Base-by-base conservation (phyloP, 1,284 basidiomycete species). In the Fereydounia khargensis region DNA sequence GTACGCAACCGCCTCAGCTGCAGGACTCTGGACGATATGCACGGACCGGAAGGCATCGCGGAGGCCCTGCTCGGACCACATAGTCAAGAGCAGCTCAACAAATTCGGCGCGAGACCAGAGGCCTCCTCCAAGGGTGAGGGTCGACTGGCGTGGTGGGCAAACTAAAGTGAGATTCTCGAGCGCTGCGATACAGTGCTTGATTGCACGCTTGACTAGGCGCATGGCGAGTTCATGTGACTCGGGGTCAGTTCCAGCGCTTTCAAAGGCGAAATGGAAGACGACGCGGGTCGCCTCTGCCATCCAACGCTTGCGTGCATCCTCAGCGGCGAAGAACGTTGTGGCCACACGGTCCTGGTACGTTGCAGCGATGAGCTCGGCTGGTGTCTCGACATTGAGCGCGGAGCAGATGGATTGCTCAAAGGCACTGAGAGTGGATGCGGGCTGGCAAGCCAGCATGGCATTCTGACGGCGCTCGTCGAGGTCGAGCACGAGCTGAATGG, bases 231-330 rank as follows among this genome's bases (percentile, higher is more conserved):
- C 55, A n/a, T n/a, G n/a, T n/a, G n/a, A n/a, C 11, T 37, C 34
- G 4, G 56, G 25, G 30, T 34, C 19, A 30, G 51, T 9, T 18
- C 39, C 27, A 6, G 25, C 3, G 30, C 48, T 6, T 19, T 45
- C 37, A 16, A 46, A 43, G 2, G 47, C 42, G 38, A 62, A 37
- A 18, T 44, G 27, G 17, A 71, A 65, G 3, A 73, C 66, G n/a
- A 71, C 53, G 2, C 63, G 51, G 5, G 64, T 64, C 0, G 52
- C 49, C 9, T 59, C 57, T 14, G 70, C 68, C 13, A 71, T 49
- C 70, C 66, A 69, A 6, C 68, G 39, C 21, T 73, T 73, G 24
- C 70, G 56, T 6, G 42, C 44, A 16, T 66, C 60, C 34, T 73
- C 70, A 27, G 60, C 52, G 31, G 44, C 34, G 38, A 55, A 47